These are phyloP conservation scores for Nicotiana tabacum DNA, from an alignment of 257 asterid species.

Conservation along the genomic window DNA sequence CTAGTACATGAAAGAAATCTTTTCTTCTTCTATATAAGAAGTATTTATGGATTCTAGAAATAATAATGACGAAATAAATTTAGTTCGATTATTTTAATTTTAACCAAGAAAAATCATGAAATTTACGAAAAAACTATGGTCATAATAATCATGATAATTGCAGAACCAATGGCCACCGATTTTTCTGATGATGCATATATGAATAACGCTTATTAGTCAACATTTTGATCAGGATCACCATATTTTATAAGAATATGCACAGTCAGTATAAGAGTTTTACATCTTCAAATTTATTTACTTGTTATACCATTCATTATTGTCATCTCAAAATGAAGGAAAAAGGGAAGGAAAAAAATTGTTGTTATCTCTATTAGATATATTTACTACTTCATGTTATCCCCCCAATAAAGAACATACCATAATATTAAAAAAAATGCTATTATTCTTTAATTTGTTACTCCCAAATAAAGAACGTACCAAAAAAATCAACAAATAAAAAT, in stretches of 20 bases:
- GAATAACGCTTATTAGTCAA: not conserved
- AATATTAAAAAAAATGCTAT: too few species aligned
- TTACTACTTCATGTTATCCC: not conserved
- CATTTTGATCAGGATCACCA: not conserved
- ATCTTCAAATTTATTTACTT: too few species aligned
- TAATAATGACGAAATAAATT: not conserved
- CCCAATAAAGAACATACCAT: not conserved
- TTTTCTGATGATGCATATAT: not conserved
- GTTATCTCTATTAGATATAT: not conserved
- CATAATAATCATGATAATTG: not conserved
- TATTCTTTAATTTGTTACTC: too few species aligned
- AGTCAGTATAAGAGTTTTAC: too few species aligned
- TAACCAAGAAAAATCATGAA: not conserved
- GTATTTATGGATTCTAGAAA: not conserved
- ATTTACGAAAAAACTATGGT: not conserved
- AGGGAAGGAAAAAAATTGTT: not conserved
- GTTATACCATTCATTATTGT: too few species aligned
- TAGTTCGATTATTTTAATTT: not conserved
- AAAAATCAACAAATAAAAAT: too few species aligned
- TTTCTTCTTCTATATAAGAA: not conserved
- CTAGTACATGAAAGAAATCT: too few species aligned
- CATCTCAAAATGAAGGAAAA: too few species aligned
- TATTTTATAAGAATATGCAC: too few species aligned
- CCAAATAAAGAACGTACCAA: too few species aligned
- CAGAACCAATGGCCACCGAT: not conserved